These are phyloP conservation scores for Boehmeria nivea DNA, from an alignment of 306 rosid genomes.

Conservation along the genomic window DNA sequence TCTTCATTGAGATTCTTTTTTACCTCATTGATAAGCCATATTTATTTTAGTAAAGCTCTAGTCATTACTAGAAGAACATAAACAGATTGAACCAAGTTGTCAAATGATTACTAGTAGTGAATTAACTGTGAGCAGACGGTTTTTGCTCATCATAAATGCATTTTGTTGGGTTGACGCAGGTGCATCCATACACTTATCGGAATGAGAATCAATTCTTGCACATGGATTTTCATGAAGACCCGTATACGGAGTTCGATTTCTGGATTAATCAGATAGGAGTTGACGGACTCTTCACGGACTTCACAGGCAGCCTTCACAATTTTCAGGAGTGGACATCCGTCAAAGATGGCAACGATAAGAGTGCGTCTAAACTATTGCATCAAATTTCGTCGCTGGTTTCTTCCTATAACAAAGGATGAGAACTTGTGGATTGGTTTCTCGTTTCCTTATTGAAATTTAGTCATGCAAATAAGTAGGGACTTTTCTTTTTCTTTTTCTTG, in stretches of 20 bases:
- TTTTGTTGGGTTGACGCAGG: slow-evolving; percentile 43
- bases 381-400: slow-evolving; percentile 49
- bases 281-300: slow-evolving; percentile 89
- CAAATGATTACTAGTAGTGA: no score
- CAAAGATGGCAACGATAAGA: slow-evolving; percentile 16
- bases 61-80: no score
- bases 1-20: no score
- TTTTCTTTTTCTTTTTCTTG: not conserved
- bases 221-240: slow-evolving; percentile 68
- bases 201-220: slow-evolving; percentile 59
- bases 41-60: no score
- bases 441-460: not conserved
- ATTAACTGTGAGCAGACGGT: no score
- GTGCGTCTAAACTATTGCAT: slow-evolving; percentile 49
- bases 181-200: slow-evolving; percentile 83
- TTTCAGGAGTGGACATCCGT: slow-evolving; percentile 57
- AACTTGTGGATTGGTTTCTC: no score
- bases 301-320: slow-evolving; percentile 75
- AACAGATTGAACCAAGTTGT: no score
- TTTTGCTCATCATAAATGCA: no score
- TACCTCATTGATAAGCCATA: no score
- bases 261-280: slow-evolving; percentile 77
- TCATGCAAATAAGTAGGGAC: not conserved
- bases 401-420: slow-evolving; percentile 18
- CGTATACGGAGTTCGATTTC: slow-evolving; percentile 58